Evolutionary conservation across 2,329 filamentous ascomycete species (phyloP).

Genomic region (Colletotrichum navitas): DNA sequence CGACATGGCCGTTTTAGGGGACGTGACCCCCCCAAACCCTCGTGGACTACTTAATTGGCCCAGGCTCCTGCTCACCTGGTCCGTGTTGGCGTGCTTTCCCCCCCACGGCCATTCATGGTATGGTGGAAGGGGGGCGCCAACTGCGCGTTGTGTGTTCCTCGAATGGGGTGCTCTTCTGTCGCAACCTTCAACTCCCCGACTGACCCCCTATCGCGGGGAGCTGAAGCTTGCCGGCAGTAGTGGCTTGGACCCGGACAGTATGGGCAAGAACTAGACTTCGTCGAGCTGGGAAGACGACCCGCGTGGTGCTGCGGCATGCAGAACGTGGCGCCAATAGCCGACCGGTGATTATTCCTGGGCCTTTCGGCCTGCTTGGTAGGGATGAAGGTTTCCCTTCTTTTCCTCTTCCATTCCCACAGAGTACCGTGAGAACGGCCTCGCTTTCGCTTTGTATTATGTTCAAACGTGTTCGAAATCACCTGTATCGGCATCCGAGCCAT

Average conservation of each 20-base stretch:
- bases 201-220: background rate
- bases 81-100: slow-evolving; percentile 28
- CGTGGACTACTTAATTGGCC: background rate
- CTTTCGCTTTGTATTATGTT: background rate
- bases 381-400: background rate
- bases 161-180: background rate
- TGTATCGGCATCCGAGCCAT: background rate
- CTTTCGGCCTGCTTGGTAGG: background rate
- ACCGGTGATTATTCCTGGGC: background rate
- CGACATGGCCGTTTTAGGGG: slow-evolving; percentile 23
- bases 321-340: background rate
- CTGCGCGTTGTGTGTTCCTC: slow-evolving; percentile 4
- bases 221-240: slow-evolving; percentile 8
- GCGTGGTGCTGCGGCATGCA: background rate
- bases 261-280: background rate
- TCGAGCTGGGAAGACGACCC: background rate
- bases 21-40: slow-evolving; percentile 21
- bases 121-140: slow-evolving; percentile 22
- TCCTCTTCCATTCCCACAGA: background rate
- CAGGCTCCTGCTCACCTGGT: slow-evolving; percentile 34
- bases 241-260: background rate
- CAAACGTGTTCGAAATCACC: background rate
- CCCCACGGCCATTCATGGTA: background rate
- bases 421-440: background rate
- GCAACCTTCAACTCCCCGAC: background rate